A percentile compares a stretch with the other conserved stretches of the same genome.
Evolutionary conservation across 2,329 filamentous ascomycete genomes (phyloP).

Genomic region (Lecanosticta acicola): DNA sequence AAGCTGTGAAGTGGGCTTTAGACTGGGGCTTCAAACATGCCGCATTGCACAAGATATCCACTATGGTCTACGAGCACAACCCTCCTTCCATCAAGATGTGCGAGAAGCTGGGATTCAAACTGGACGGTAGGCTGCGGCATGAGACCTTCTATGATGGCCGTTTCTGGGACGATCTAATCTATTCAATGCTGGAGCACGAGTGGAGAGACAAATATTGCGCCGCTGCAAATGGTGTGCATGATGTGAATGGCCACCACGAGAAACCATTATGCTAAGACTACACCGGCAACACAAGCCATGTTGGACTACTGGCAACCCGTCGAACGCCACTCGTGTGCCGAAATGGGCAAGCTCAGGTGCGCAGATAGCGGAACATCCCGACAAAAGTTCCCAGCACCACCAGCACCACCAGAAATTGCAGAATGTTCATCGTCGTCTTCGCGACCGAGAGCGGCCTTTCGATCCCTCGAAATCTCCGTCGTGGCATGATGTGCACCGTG

Average conservation of each 20-base stretch:
- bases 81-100: slow-evolving; percentile 42
- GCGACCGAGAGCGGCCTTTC: background rate
- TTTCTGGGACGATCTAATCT: slow-evolving; percentile 31
- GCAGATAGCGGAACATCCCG: background rate
- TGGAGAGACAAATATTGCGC: slow-evolving; percentile 28
- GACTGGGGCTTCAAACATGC: slow-evolving; percentile 45
- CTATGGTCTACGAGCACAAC: slow-evolving; percentile 41
- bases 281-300: background rate
- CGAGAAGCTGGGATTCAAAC: slow-evolving; percentile 42
- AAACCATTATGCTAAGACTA: no score
- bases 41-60: slow-evolving; percentile 41
- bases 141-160: slow-evolving; percentile 40
- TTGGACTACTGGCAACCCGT: background rate
- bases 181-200: slow-evolving; percentile 39
- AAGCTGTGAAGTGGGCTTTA: slow-evolving; percentile 45
- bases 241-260: background rate
- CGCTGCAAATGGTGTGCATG: background rate
- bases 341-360: no score
- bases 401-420: background rate
- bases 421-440: background rate
- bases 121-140: slow-evolving; percentile 42
- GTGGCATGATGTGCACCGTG: no score
- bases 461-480: background rate
- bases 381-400: background rate
- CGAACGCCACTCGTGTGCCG: background rate